phyloP scores from a whole-genome alignment of 164 flowering plant species.

The Nelumbo lutea region DNA sequence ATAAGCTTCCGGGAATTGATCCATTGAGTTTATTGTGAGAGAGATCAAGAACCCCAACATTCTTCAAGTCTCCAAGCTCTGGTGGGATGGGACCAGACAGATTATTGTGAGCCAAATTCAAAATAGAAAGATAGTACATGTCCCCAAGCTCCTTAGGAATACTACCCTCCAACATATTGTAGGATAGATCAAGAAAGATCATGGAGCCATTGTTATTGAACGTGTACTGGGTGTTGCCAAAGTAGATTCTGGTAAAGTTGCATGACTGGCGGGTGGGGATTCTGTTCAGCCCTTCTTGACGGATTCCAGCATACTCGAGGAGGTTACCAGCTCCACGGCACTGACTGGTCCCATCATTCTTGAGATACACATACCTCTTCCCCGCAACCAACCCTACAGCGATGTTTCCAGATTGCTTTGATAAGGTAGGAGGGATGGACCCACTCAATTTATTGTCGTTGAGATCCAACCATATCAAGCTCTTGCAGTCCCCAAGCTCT shows the following conservation, averaged over 20 bases:
- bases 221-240: constrained; percentile 59
- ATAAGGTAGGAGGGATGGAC: constrained; percentile 58
- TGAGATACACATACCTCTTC: constrained; percentile 71
- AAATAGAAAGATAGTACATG: constrained; percentile 54
- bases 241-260: constrained; percentile 64
- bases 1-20: constrained; percentile 54
- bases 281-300: constrained; percentile 46
- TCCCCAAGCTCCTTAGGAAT: constrained; percentile 80
- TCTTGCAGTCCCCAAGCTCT: constrained; percentile 82
- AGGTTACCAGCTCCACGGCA: constrained; percentile 94
- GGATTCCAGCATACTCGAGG: constrained; percentile 83
- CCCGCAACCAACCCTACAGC: constrained; percentile 59
- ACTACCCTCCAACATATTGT: constrained; percentile 56
- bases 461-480: constrained; percentile 95
- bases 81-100: constrained; percentile 72
- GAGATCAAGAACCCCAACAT: constrained; percentile 68
- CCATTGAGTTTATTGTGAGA: constrained; percentile 70
- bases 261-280: constrained; percentile 65
- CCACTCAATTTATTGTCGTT: constrained; percentile 75
- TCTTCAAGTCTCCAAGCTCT: constrained; percentile 55
- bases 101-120: constrained; percentile 80
- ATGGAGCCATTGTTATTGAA: constrained; percentile 84
- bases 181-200: constrained; percentile 84
- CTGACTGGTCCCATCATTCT: constrained; percentile 61
- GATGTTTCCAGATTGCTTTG: constrained; percentile 78